A percentile compares a stretch with the other conserved stretches of the same genome.
Conservation (phyloP, 208 protist genomes). For the Leishmania tropica region DNA sequence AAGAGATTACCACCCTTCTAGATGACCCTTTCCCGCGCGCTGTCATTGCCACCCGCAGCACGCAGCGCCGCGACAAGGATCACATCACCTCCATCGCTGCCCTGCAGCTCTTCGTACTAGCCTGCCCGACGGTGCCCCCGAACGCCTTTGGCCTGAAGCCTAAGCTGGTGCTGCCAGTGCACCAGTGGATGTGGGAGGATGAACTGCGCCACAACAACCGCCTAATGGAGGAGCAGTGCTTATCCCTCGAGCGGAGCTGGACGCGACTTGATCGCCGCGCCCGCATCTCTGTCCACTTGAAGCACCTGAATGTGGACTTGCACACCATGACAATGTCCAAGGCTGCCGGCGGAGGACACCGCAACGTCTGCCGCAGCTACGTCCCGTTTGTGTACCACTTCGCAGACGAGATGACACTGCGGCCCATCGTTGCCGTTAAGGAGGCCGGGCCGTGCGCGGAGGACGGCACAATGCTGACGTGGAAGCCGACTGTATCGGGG, state of each 20-base stretch:
- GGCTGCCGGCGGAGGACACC: slow-evolving; percentile 32
- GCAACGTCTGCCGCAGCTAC: slow-evolving; percentile 77
- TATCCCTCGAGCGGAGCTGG: slow-evolving; percentile 63
- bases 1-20: slow-evolving; percentile 63
- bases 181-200: slow-evolving; percentile 91
- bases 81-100: slow-evolving; percentile 85
- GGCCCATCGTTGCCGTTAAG: slow-evolving; percentile 56
- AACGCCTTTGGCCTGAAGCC: slow-evolving; percentile 79
- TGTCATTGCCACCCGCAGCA: slow-evolving; percentile 47
- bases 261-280: slow-evolving; percentile 36
- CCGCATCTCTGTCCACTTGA: slow-evolving; percentile 46
- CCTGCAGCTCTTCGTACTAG: slow-evolving; percentile 76
- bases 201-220: slow-evolving; percentile 78
- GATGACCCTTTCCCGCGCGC: slow-evolving; percentile 79
- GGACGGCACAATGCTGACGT: slow-evolving; percentile 29
- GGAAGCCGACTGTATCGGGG: not conserved
- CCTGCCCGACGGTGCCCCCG: slow-evolving; percentile 64
- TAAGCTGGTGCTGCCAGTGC: slow-evolving; percentile 79
- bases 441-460: slow-evolving; percentile 46
- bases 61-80: slow-evolving; percentile 76
- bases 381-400: slow-evolving; percentile 87
- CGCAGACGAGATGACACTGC: slow-evolving; percentile 60
- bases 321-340: slow-evolving; percentile 72
- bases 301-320: slow-evolving; percentile 64
- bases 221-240: slow-evolving; percentile 75